These are phyloP conservation scores for Dactylorhiza incarnata DNA, from an alignment of 106 monocot species.

Conservation along the genomic window DNA sequence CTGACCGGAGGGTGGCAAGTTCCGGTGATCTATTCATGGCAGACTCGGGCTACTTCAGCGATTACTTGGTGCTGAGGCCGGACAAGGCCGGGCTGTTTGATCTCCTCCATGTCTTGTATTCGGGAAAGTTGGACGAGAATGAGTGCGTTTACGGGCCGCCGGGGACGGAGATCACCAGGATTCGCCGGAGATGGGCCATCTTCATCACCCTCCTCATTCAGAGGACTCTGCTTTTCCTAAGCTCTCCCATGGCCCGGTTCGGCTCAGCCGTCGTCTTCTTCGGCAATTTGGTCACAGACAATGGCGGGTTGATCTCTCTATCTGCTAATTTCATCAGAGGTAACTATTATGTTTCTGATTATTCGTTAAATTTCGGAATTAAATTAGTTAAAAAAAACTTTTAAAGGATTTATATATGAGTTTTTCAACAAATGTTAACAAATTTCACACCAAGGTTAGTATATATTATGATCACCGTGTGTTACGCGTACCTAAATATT, in stretches of 20 bases:
- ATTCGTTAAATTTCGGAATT: too few species aligned
- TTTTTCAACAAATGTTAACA: too few species aligned
- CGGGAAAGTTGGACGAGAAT: slow-evolving; percentile 9
- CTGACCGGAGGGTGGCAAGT: too few species aligned
- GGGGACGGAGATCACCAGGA: slow-evolving; percentile 7
- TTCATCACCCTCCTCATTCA: slow-evolving; percentile 14
- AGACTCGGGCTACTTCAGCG: slow-evolving; percentile 2
- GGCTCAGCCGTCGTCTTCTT: slow-evolving; percentile 12
- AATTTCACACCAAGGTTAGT: too few species aligned
- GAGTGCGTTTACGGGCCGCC: slow-evolving; percentile 5
- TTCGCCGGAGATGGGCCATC: slow-evolving; percentile 10
- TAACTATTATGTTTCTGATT: not conserved
- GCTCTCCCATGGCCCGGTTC: not conserved
- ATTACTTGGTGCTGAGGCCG: slow-evolving; percentile 20
- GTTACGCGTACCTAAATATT: too few species aligned
- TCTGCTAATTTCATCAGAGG: slow-evolving; percentile 11
- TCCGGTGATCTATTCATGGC: slow-evolving; percentile 1
- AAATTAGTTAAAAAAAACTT: too few species aligned
- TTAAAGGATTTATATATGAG: too few species aligned
- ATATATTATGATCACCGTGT: too few species aligned
- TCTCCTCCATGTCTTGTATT: slow-evolving; percentile 9
- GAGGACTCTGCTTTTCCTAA: slow-evolving; percentile 3
- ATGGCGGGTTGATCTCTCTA: slow-evolving; percentile 13
- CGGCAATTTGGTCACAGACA: slow-evolving; percentile 17
- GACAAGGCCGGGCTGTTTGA: slow-evolving; percentile 11